Base-by-base conservation (phyloP, 345 rosid genomes). In the Leavenworthia alabamica region DNA sequence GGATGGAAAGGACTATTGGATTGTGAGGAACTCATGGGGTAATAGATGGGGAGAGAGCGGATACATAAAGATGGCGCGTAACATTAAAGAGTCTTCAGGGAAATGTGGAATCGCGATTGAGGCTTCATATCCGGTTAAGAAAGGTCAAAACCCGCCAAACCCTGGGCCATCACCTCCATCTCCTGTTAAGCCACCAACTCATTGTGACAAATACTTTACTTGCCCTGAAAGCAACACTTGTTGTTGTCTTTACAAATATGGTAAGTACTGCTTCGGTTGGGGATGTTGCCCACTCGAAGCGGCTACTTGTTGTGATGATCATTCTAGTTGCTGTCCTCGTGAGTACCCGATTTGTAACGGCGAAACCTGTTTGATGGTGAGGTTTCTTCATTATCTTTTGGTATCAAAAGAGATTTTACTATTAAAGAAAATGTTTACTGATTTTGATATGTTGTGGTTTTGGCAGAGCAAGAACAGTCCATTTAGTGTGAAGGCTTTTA, bases 281-380 rank as follows among this genome's bases (percentile, higher is more conserved):
- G 98, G 96, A 59, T 89, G 98, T 81, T 86, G 98, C 79, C 93
- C 95, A 0, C 83, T 81, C 0, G 98, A 89, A 67, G 74, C 80
- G 4, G 98, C 95, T 22, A 81, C 86, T 57, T 92, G 96, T 78
- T 92, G 97, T 29, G 94, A 82, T 0, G 95, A 89, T 51, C 73
- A 78, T 33, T 67, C 80, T 22, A 86, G 94, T 52, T 92, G 96
- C 77, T 89, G 97, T 75, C 98, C 98, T 1, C 84, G 75, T 5
- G 94, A 89, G 17, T 86, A 77, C 56, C 98, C 98, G 0, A 35
- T 92, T 69, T 92, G 98, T 60, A 28, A 46, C 0, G 62, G 69
- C 4, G 95, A 90, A 51, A 80, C 85, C 57, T 92, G 98, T 75
- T 57, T 77, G 71, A 66, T 72, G 79, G 98, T 92, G 76, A 74